Conservation (phyloP, 352 stramenopile genomes). For the Pythium brassicae region DNA sequence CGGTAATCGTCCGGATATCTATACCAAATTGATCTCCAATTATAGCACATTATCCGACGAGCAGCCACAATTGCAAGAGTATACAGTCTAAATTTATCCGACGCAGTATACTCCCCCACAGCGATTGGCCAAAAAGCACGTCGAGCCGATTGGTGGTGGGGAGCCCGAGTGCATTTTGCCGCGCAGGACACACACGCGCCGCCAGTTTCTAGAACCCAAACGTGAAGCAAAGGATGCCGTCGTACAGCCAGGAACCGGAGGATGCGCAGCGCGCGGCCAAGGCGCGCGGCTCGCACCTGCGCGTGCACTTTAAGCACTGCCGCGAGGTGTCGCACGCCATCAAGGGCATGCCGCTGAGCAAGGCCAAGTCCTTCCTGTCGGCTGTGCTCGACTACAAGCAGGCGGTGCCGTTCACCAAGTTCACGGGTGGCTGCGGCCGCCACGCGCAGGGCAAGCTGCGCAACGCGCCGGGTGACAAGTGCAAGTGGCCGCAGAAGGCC, state of each 20-base stretch:
- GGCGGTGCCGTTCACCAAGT: conserved; percentile 98
- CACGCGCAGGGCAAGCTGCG: conserved; percentile 96
- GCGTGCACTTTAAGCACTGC: conserved; percentile 99
- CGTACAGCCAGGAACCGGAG: conserved; percentile 90
- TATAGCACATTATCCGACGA: no score
- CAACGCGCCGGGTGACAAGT: conserved; percentile 95
- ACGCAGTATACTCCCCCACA: no score
- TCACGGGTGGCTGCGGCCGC: conserved; percentile 97
- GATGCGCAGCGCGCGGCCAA: conserved; percentile 89
- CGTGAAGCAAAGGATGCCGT: conserved; percentile 78
- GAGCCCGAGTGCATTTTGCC: neutral
- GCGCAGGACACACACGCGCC: neutral
- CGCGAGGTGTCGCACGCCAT: conserved; percentile 97
- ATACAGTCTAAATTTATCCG: neutral
- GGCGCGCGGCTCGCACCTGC: conserved; percentile 94
- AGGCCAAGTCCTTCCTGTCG: conserved; percentile 95
- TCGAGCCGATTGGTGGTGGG: no score
- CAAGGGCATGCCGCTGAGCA: conserved; percentile 95
- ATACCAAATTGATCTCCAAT: no score
- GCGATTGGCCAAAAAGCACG: no score
- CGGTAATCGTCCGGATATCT: no score
- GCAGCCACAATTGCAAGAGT: neutral
- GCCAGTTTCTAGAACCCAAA: conserved; percentile 70
- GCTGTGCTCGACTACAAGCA: conserved; percentile 97
- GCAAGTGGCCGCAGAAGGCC: conserved; percentile 98